Conservation (phyloP, 106 monocot species). For the Apostasia ramifera region DNA sequence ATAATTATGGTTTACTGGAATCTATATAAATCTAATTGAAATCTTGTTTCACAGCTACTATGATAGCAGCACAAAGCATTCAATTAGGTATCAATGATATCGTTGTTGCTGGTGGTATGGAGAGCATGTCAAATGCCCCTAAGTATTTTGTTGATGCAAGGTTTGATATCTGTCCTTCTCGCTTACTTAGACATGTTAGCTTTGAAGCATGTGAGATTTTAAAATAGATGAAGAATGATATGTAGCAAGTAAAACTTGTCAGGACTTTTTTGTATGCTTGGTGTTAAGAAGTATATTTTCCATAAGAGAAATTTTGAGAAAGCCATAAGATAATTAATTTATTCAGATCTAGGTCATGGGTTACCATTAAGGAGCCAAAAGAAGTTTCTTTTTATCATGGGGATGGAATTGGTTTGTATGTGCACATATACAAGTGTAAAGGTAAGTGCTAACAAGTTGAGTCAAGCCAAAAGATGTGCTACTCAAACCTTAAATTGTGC, state of each 20-base stretch:
- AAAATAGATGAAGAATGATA: not conserved
- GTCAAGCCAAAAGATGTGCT: no score
- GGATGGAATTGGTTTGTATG: not conserved
- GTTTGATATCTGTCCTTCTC: constrained; percentile 23
- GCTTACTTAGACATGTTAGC: no score
- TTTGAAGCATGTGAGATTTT: no score
- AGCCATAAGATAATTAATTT: not conserved
- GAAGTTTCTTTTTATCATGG: not conserved
- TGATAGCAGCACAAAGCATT: constrained; percentile 90
- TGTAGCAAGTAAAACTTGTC: not conserved
- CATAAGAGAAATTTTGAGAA: not conserved
- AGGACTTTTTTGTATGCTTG: not conserved
- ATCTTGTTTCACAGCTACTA: constrained; percentile 51
- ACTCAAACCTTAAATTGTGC: no score
- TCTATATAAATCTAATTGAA: not conserved
- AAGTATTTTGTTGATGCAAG: constrained; percentile 93
- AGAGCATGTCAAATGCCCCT: constrained; percentile 99
- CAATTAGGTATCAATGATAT: constrained; percentile 95
- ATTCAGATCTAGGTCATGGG: not conserved
- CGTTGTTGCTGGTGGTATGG: constrained; percentile 96
- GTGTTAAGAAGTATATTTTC: not conserved
- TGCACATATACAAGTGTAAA: no score
- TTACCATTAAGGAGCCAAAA: not conserved
- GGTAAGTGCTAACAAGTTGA: no score
- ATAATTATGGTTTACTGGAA: not conserved